Base-by-base conservation (phyloP, 345 rosid species). In the Aquilaria malaccensis region DNA sequence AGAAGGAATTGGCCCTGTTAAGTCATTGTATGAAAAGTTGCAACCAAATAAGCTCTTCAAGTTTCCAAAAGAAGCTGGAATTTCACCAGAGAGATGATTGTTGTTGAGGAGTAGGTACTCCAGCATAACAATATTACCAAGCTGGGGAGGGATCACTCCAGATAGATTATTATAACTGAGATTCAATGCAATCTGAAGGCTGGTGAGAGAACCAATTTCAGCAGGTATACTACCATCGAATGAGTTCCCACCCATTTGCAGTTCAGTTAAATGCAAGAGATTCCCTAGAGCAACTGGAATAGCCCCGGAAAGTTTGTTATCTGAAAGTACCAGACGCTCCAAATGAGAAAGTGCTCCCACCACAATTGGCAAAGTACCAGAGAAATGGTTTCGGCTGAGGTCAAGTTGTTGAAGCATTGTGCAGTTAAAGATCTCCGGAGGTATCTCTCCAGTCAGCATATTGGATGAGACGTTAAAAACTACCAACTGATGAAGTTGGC, bases 281-380 rank as follows among this genome's bases (percentile, higher is more conserved):
- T 80, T 87, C 64, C 97, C 91, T 4, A 92, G 43, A 59, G 70
- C 65, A 55, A 69, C 56, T 0, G 96, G 97, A 58, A 92, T 73
- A 43, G 29, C 14, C 11, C 89, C 97, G 0, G 85, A 77, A 15
- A 92, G 67, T 55, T 72, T 62, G 60, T 89, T 92, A 5, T 85
- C 84, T 2, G 98, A 92, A 29, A 92, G 88, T 86, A 74, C 79
- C 60, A 92, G 86, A 65, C 87, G 89, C 88, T 92, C 98, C 76
- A 92, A 71, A 58, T 85, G 86, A 61, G 77, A 77, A 55, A 92
- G 88, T 45, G 61, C 73, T 66, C 97, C 94, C 2, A 89, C 67
- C 61, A 80, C 81, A 29, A 66, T 70, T 5, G 91, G 88, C 45
- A 92, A 72, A 59, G 67, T 54, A 14, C 96, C 94, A 2, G 52